Percentiles rank a stretch among this genome's conserved stretches.
Evolutionary conservation across 2,329 filamentous ascomycete species (phyloP).

Genomic region (Sarocladium brachiariae): DNA sequence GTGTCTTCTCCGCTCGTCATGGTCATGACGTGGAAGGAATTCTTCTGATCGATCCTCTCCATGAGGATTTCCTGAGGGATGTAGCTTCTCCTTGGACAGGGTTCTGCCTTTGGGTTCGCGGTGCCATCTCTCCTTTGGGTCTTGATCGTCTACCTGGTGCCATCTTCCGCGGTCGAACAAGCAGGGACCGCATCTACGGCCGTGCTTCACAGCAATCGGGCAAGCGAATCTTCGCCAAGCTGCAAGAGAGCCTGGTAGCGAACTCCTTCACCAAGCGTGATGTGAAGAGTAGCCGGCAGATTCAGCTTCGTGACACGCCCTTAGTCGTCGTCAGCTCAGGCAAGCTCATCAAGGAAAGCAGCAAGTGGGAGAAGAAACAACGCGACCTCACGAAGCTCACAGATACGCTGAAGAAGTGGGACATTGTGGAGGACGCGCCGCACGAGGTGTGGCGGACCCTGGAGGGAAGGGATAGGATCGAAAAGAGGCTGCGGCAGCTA

Average conservation of each 20-base stretch:
- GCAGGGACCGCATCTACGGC: constrained; percentile 81
- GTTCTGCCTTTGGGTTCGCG: constrained; percentile 80
- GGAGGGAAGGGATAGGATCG: constrained; percentile 67
- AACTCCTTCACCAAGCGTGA: constrained; percentile 79
- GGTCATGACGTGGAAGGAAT: constrained; percentile 67
- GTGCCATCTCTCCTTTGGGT: constrained; percentile 80
- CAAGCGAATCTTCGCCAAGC: constrained; percentile 80
- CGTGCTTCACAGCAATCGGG: constrained; percentile 69
- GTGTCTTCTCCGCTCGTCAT: constrained; percentile 85
- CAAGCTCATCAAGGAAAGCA: constrained; percentile 56
- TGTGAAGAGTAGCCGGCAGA: constrained; percentile 67
- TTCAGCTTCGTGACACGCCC: constrained; percentile 70
- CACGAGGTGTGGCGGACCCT: constrained; percentile 78
- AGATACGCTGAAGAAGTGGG: constrained; percentile 72
- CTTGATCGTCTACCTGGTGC: constrained; percentile 74
- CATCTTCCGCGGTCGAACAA: constrained; percentile 71
- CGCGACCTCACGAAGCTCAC: constrained; percentile 77
- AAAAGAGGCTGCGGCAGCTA: constrained; percentile 68
- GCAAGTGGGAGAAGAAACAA: constrained; percentile 77
- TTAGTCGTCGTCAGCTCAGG: constrained; percentile 80
- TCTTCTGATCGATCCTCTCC: constrained; percentile 79
- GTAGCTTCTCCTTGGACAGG: constrained; percentile 64
- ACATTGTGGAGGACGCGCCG: constrained; percentile 76
- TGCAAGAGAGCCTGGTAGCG: constrained; percentile 89
- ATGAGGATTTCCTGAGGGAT: constrained; percentile 73